These are phyloP conservation scores for Diaporthe ilicicola DNA, from an alignment of 2,329 filamentous ascomycete species.

Conservation along the genomic window DNA sequence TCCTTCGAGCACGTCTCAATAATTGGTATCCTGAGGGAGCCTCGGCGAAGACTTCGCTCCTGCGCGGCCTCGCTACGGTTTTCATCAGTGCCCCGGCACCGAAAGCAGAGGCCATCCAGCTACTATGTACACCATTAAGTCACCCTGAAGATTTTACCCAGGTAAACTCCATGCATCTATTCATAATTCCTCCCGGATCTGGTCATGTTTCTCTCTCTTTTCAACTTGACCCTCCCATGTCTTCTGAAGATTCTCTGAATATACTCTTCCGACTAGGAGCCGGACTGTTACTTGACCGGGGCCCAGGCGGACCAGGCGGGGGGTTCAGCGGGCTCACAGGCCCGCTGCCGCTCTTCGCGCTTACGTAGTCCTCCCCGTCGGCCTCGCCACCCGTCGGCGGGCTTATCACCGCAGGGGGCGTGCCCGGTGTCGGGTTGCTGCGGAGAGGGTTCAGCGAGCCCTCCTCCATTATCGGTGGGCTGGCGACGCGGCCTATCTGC, in stretches of 20 bases:
- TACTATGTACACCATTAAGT: constrained; percentile 1
- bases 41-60: background rate
- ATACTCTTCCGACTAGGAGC: constrained; percentile 47
- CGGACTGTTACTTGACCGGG: constrained; percentile 23
- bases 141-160: background rate
- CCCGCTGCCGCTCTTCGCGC: constrained; percentile 32
- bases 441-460: constrained; percentile 17
- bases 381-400: constrained; percentile 39
- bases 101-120: background rate
- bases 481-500: constrained; percentile 8
- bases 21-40: background rate
- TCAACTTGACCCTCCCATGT: constrained; percentile 41
- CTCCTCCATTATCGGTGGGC: constrained; percentile 22
- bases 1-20: background rate
- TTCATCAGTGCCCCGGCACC: background rate
- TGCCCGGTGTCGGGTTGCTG: constrained; percentile 23
- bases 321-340: constrained; percentile 29
- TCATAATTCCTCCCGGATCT: background rate
- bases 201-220: background rate
- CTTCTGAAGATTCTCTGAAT: constrained; percentile 52
- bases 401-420: constrained; percentile 37
- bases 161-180: constrained; percentile 12
- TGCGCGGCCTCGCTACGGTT: background rate
- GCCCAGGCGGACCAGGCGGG: constrained; percentile 25
- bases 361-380: constrained; percentile 41